Conservation (phyloP, 2,329 filamentous ascomycete species). For the Septoria petroselini region DNA sequence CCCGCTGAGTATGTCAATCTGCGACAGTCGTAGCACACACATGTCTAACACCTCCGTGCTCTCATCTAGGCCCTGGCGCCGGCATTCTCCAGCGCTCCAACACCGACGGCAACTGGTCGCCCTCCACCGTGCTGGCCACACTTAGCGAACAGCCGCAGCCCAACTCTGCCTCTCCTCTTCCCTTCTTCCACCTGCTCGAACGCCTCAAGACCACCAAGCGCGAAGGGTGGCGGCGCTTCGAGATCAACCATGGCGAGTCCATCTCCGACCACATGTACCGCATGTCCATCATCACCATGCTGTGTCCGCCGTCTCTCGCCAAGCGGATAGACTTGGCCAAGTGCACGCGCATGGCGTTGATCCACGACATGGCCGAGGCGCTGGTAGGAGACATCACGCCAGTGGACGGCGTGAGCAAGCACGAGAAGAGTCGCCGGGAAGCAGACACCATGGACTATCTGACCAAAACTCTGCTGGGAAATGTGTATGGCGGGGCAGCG, state of each 20-base stretch:
- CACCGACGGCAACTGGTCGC: constrained; percentile 42
- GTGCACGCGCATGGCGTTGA: constrained; percentile 91
- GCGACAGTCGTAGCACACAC: neutral
- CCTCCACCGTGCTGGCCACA: constrained; percentile 59
- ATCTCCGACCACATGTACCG: constrained; percentile 98
- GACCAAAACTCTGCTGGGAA: constrained; percentile 66
- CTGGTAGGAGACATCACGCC: constrained; percentile 97
- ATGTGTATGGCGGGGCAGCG: constrained; percentile 66
- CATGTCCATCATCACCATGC: constrained; percentile 94
- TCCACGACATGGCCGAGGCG: constrained; percentile 97
- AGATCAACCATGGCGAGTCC: constrained; percentile 73
- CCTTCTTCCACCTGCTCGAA: constrained; percentile 93
- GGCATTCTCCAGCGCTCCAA: constrained; percentile 36
- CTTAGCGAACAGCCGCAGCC: constrained; percentile 59
- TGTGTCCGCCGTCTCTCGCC: constrained; percentile 73
- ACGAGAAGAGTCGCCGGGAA: constrained; percentile 86
- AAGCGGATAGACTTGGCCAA: constrained; percentile 70
- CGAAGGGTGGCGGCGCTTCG: constrained; percentile 91
- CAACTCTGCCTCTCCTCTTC: constrained; percentile 68
- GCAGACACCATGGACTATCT: constrained; percentile 90
- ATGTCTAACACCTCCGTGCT: neutral
- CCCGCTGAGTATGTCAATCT: constrained; percentile 33
- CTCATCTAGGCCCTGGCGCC: constrained; percentile 34
- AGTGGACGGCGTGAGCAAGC: constrained; percentile 77
- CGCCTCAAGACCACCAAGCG: constrained; percentile 94